Base-by-base conservation (phyloP, 495 filamentous ascomycete species). In the Beverwykella pulmonaria region DNA sequence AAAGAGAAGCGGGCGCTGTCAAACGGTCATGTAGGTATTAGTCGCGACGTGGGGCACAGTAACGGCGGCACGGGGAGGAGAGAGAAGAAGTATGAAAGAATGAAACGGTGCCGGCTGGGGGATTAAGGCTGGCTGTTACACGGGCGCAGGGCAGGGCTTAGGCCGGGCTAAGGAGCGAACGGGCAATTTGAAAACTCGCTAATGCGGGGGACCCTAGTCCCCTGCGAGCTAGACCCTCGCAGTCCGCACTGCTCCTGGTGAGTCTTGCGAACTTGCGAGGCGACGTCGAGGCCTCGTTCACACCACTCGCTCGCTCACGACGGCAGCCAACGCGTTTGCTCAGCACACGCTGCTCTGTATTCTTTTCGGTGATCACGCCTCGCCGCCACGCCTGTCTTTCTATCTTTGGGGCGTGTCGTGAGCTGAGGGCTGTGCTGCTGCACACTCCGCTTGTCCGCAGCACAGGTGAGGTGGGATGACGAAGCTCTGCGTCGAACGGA, bases 351-450 rank as follows among this genome's bases (percentile, higher is more conserved):
- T n/a, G n/a, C n/a, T n/a, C n/a, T n/a, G n/a, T n/a, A n/a, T n/a
- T n/a, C n/a, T n/a, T n/a, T n/a, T n/a, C n/a, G n/a, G n/a, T n/a
- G n/a, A n/a, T n/a, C n/a, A n/a, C n/a, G n/a, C n/a, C n/a, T n/a
- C n/a, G n/a, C 8, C 39, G 39, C 22, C 56, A 41, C 26, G 41
- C 56, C 9, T n/a, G 2, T 46, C 1, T 46, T 2, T 41, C 58
- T 61, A 61, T 61, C 27, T 49, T 52, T 61, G 58, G 58, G 1
- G 26, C 19, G 30, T 22, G 46, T 23, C 20, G 58, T 25, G 46
- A 52, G 39, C 47, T 52, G 58, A 36, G 19, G 58, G 58, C 58
- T 50, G 47, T 61, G 58, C 58, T 60, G 50, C 50, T 4, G 26
- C 52, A 6, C 29, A 20, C 52, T 55, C 52, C 52, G 52, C 52